Evolutionary conservation across 106 monocot species (phyloP), one percentile per base, ranked within the genome.

Genomic region (Triglochin maritima): DNA sequence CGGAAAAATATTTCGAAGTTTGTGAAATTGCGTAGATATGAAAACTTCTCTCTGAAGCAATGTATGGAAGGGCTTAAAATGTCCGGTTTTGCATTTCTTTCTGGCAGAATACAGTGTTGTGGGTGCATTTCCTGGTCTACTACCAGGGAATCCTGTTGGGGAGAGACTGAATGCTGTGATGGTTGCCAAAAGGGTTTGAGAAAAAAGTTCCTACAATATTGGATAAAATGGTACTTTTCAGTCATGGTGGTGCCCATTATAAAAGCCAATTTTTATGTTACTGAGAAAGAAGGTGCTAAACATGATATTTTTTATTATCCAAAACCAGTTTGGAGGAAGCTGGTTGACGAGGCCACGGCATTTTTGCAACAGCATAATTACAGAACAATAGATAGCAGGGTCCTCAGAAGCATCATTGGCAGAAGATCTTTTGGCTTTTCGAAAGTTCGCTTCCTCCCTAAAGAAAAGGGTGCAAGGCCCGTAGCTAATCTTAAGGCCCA

Each of bases 181-280:
- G 43, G 2, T 69, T n/a, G 44, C 16, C 68, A 69, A 69, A 69
- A 5, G 2, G 56, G 42, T 70, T 9, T 80, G 7, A 74, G 53
- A 43, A 44, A 64, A 12, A 82, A 72, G 59, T 6, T 87, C 49
- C 66, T 87, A 6, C 64, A 53, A 51, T 44, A 57, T 54, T 95
- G 94, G 94, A 81, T 90, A 56, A 64, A 69, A 77, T 96, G 95
- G 95, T 83, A 87, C 45, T 90, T 90, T 68, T 83, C 83, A 3
- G 62, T 76, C 67, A 47, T 96, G 11, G 67, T 90, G 8, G 72
- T 82, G 44, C 95, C 95, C 5, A 54, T 96, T n/a, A 63, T 96
- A 17, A 54, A 73, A 15, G 53, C 81, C 57, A 76, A 74, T 72
- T 96, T 96, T 68, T 90, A 96, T 82, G 85, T 90, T 55, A 96